phyloP scores from a whole-genome alignment of 805 yeast genomes.

The Saturnispora halmiae region DNA sequence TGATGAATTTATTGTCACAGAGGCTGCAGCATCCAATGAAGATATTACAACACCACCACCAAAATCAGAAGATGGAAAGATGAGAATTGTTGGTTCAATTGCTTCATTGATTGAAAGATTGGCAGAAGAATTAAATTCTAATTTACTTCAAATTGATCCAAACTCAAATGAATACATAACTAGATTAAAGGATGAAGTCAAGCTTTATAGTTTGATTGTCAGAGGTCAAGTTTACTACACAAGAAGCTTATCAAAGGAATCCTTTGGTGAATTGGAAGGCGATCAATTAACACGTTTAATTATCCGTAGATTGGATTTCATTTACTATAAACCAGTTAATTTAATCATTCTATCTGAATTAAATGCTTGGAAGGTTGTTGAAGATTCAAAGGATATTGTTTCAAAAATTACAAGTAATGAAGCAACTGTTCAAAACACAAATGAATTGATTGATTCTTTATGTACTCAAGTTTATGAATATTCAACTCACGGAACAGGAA shows the following conservation, averaged over 20 bases:
- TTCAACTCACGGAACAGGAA: slow-evolving; percentile 42
- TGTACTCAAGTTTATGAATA: slow-evolving; percentile 50
- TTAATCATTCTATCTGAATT: slow-evolving; percentile 63
- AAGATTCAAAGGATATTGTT: slow-evolving; percentile 28
- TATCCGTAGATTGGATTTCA: slow-evolving; percentile 79
- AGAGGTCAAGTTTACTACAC: slow-evolving; percentile 85
- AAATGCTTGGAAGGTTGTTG: slow-evolving; percentile 54
- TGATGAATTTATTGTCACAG: slow-evolving; percentile 58
- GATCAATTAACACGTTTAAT: slow-evolving; percentile 66
- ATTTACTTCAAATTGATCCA: slow-evolving; percentile 84
- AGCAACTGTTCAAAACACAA: slow-evolving; percentile 30
- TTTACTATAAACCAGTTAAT: slow-evolving; percentile 82
- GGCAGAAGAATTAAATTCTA: slow-evolving; percentile 87
- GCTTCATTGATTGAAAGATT: slow-evolving; percentile 84
- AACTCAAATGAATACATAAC: slow-evolving; percentile 90
- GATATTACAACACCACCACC: slow-evolving; percentile 68
- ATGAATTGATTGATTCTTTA: slow-evolving; percentile 54
- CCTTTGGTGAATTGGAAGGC: slow-evolving; percentile 35
- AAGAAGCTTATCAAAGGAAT: slow-evolving; percentile 39
- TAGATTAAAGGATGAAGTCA: slow-evolving; percentile 79
- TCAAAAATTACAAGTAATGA: slow-evolving; percentile 24
- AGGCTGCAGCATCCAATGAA: slow-evolving; percentile 59
- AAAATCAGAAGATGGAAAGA: slow-evolving; percentile 53
- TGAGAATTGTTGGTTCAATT: slow-evolving; percentile 73
- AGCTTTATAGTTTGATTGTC: slow-evolving; percentile 64